Evolutionary conservation across 2,329 filamentous ascomycete species (phyloP).

Genomic region (Botrytis sinoallii): DNA sequence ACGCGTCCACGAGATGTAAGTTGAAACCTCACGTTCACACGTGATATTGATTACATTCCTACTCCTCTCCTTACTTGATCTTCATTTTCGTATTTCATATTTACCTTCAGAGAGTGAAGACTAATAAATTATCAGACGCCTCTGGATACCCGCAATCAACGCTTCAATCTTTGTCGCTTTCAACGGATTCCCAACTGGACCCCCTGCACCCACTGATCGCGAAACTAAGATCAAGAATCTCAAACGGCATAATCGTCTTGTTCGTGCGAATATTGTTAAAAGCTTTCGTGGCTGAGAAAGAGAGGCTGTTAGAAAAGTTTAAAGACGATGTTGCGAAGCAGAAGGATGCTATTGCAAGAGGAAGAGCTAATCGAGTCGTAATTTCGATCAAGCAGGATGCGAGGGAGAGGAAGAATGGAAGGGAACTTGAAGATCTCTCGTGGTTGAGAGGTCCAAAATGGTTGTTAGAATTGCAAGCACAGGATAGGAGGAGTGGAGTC

Average conservation of each 20-base stretch:
- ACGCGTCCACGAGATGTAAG: background rate
- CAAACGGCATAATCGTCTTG: slow-evolving; percentile 27
- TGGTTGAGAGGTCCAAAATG: slow-evolving; percentile 2
- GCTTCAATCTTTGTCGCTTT: slow-evolving; percentile 34
- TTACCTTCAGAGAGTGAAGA: background rate
- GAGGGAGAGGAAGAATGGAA: background rate
- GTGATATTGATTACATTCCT: background rate
- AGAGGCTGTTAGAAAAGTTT: background rate
- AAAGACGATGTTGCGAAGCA: slow-evolving; percentile 3
- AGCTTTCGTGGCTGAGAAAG: slow-evolving; percentile 22
- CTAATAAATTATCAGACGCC: background rate
- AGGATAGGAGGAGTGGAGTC: slow-evolving; percentile 3
- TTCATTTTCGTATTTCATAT: background rate
- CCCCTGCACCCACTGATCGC: slow-evolving; percentile 8
- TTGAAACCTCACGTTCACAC: slow-evolving; percentile 8
- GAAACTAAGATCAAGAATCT: slow-evolving; percentile 27
- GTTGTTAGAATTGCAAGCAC: background rate
- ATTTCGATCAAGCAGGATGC: background rate
- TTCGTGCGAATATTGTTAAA: slow-evolving; percentile 27
- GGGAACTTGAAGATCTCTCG: background rate
- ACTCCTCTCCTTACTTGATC: background rate
- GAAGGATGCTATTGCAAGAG: background rate
- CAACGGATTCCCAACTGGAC: slow-evolving; percentile 20
- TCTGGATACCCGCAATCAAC: slow-evolving; percentile 18
- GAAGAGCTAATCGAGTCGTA: background rate